Evolutionary conservation across 768 basidiomycete genomes (phyloP), one percentile per base, ranked within the genome.

Genomic region (Cytidiella melzeri): DNA sequence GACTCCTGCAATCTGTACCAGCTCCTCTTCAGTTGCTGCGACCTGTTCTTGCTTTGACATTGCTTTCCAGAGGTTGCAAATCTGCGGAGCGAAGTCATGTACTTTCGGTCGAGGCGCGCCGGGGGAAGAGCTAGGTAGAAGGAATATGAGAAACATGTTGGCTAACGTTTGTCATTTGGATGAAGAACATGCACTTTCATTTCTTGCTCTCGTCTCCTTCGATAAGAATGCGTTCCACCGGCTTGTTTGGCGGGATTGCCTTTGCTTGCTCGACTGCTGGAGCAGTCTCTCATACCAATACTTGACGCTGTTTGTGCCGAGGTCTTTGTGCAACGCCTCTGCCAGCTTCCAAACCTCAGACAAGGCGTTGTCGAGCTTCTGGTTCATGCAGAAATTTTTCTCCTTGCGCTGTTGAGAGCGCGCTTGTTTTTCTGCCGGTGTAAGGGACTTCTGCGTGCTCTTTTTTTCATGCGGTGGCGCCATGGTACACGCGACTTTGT

Each of bases 181-280:
- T n/a, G 5, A 40, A 7, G 23, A 21, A 30, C 23, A 15, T 28
- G 36, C 21, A 50, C 48, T 42, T 3, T 5, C 48, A 34, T 50
- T 50, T 2, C 19, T 27, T 36, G 20, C 27, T 19, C 40, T n/a
- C 6, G 42, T 18, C 34, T 51, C 43, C n/a, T n/a, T 28, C 11
- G 27, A 12, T 5, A 46, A n/a, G 34, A 20, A 52, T 15, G 39
- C 51, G 23, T 52, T 52, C 51, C 45, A 52, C 1, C 12, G 39
- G 26, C 28, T 52, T 5, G 36, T 36, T 13, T 34, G 40, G 6
- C 45, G 39, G n/a, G 43, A 38, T 2, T 12, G 9, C 3, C 18
- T 20, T 4, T 26, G 12, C 1, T 27, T 2, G 15, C 45, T 30
- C 4, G 28, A 7, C 3, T 20, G 18, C 25, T 52, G 51, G 28